phyloP scores from a whole-genome alignment of 306 rosid genomes.

The Quercus engelmannii region DNA sequence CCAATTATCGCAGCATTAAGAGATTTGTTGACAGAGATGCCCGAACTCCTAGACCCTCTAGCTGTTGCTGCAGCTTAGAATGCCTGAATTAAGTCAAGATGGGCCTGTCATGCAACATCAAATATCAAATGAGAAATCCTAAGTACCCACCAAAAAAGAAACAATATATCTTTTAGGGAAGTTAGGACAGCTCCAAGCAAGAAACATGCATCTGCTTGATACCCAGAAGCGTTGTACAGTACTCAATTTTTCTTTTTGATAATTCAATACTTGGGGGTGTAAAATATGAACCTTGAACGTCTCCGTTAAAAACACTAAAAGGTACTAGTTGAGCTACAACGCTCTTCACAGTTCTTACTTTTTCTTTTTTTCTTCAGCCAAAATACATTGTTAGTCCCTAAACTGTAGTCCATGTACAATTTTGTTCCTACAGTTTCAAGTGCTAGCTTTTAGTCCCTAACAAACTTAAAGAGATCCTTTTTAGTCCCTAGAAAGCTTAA shows the following conservation, averaged over 20 bases:
- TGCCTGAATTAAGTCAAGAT: slow-evolving; percentile 87
- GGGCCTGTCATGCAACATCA: slow-evolving; percentile 47
- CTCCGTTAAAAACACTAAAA: too few relatives aligned
- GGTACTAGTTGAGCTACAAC: too few relatives aligned
- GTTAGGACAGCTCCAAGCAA: background rate
- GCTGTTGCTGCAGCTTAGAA: slow-evolving; percentile 86
- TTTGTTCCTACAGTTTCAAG: too few relatives aligned
- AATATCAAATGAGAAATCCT: background rate
- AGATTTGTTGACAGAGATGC: slow-evolving; percentile 57
- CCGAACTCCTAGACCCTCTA: slow-evolving; percentile 85
- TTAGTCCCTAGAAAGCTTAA: too few relatives aligned
- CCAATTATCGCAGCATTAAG: slow-evolving; percentile 80
- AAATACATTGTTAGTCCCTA: too few relatives aligned
- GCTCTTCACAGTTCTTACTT: background rate
- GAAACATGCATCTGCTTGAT: background rate
- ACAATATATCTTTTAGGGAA: background rate
- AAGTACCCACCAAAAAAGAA: too few relatives aligned
- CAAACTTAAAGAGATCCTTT: too few relatives aligned
- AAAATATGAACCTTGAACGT: too few relatives aligned
- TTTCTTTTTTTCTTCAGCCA: background rate
- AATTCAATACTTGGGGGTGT: too few relatives aligned
- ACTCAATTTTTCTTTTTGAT: too few relatives aligned
- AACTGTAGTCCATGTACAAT: too few relatives aligned
- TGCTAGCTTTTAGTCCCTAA: too few relatives aligned
- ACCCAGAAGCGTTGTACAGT: background rate